Percentiles rank a stretch among this genome's conserved stretches.
phyloP scores from a whole-genome alignment of 805 yeast species.

The Barnettozyma californica region DNA sequence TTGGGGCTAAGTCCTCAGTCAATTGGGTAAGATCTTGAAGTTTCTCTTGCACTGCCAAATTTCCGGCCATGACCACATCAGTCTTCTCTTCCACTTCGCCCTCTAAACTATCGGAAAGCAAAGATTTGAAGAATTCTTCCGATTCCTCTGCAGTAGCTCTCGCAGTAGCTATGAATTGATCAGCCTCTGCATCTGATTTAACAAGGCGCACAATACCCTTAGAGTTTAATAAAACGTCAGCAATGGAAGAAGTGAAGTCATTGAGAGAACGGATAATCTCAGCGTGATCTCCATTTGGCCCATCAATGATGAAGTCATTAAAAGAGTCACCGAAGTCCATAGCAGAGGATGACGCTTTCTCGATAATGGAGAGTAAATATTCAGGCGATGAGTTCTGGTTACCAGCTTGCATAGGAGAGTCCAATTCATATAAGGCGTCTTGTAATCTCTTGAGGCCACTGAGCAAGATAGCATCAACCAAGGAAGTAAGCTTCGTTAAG shows the following conservation, averaged over 20 bases:
- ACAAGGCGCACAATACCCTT: slow-evolving; percentile 64
- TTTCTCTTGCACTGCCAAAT: slow-evolving; percentile 65
- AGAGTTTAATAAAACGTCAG: slow-evolving; percentile 58
- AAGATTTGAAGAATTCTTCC: slow-evolving; percentile 53
- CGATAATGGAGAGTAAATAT: slow-evolving; percentile 61
- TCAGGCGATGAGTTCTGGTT: slow-evolving; percentile 71
- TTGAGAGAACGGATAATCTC: slow-evolving; percentile 58
- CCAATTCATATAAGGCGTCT: slow-evolving; percentile 62
- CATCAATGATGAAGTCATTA: slow-evolving; percentile 72
- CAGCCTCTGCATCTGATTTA: slow-evolving; percentile 46
- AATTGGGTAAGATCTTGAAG: slow-evolving; percentile 53
- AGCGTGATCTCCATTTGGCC: slow-evolving; percentile 58
- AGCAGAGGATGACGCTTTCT: slow-evolving; percentile 62
- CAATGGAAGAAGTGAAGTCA: slow-evolving; percentile 53
- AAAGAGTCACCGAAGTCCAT: slow-evolving; percentile 78
- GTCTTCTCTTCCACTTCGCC: slow-evolving; percentile 58
- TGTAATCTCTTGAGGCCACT: slow-evolving; percentile 71
- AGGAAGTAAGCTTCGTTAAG: slow-evolving; percentile 43
- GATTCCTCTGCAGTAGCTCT: slow-evolving; percentile 55
- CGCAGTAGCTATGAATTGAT: slow-evolving; percentile 41
- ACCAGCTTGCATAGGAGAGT: slow-evolving; percentile 79
- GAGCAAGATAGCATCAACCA: slow-evolving; percentile 64
- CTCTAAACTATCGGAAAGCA: slow-evolving; percentile 49
- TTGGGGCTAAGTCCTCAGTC: slow-evolving; percentile 53
- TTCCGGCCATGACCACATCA: slow-evolving; percentile 72